A percentile compares a stretch with the other conserved stretches of the same genome.
phyloP scores from a whole-genome alignment of 768 basidiomycete species.

The Mycena epipterygia region DNA sequence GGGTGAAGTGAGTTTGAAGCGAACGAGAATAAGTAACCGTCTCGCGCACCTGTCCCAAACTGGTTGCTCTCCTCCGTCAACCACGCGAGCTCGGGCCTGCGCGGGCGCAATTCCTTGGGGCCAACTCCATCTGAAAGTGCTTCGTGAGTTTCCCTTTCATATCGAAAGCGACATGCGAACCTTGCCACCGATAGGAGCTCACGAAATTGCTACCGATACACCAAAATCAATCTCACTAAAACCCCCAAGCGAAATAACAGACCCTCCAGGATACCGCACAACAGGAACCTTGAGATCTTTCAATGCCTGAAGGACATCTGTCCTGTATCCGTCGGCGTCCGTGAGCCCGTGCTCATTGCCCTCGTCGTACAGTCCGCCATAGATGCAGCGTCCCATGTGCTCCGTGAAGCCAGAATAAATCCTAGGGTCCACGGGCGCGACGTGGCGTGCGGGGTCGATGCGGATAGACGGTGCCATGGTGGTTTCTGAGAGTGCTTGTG shows the following conservation, averaged over 20 bases:
- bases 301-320: slow-evolving; percentile 62
- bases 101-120: slow-evolving; percentile 61
- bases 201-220: slow-evolving; percentile 62
- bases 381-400: slow-evolving; percentile 71
- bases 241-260: slow-evolving; percentile 21
- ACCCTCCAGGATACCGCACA: slow-evolving; percentile 69
- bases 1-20: not conserved
- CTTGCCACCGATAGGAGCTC: slow-evolving; percentile 69
- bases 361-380: slow-evolving; percentile 62
- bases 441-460: slow-evolving; percentile 57
- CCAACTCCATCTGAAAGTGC: slow-evolving; percentile 62
- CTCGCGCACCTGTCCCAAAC: slow-evolving; percentile 64
- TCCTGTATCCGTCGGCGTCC: slow-evolving; percentile 61
- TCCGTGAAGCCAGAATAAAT: slow-evolving; percentile 76
- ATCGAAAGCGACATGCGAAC: slow-evolving; percentile 27
- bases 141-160: not conserved
- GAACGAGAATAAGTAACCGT: not conserved
- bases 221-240: not conserved
- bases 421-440: slow-evolving; percentile 60
- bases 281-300: slow-evolving; percentile 62
- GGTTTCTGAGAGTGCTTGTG: not conserved
- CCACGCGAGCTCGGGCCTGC: slow-evolving; percentile 74
- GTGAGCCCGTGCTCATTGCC: slow-evolving; percentile 50
- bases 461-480: slow-evolving; percentile 47
- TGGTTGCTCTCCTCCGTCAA: slow-evolving; percentile 70